phyloP scores from a whole-genome alignment of 202 grass and related monocot genomes.

The Alloteropsis angusta region DNA sequence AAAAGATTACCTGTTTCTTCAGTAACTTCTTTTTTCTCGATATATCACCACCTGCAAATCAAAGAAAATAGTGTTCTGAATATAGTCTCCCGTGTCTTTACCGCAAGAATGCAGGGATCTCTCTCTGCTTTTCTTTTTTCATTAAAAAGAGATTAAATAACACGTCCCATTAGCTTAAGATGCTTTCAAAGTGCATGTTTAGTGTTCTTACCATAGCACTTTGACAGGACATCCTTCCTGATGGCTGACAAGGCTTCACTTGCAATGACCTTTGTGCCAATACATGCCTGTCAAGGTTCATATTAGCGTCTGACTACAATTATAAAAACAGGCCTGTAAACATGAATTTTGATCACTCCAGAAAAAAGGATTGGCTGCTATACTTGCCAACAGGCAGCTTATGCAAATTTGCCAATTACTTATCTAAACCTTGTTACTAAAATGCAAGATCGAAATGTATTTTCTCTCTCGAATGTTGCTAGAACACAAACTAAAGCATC shows the following conservation, averaged over 20 bases:
- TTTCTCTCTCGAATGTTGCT: not conserved
- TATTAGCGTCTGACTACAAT: slow-evolving; percentile 21
- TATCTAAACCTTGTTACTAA: not conserved
- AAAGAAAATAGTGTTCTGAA: slow-evolving; percentile 27
- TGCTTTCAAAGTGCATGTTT: slow-evolving; percentile 23
- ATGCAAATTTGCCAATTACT: not conserved
- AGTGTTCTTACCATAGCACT: slow-evolving; percentile 82
- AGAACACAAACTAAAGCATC: not conserved
- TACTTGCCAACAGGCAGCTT: slow-evolving; percentile 6
- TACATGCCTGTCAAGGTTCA: slow-evolving; percentile 66
- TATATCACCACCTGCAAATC: slow-evolving; percentile 81
- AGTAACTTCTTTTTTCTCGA: slow-evolving; percentile 96
- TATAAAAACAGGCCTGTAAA: not conserved
- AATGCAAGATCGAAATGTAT: not conserved
- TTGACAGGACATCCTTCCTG: slow-evolving; percentile 93
- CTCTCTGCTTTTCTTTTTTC: not conserved
- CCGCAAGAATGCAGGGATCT: not conserved
- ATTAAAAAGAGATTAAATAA: not conserved
- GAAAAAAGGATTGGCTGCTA: not conserved
- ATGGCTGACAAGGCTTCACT: slow-evolving; percentile 91
- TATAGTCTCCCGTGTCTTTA: slow-evolving; percentile 11
- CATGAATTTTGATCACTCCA: not conserved
- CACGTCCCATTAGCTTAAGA: not conserved
- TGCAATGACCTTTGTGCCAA: slow-evolving; percentile 86
- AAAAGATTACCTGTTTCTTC: slow-evolving; percentile 73